Conservation (phyloP, 2,329 filamentous ascomycete genomes). For the Cephalotrichum gorgonifer region DNA sequence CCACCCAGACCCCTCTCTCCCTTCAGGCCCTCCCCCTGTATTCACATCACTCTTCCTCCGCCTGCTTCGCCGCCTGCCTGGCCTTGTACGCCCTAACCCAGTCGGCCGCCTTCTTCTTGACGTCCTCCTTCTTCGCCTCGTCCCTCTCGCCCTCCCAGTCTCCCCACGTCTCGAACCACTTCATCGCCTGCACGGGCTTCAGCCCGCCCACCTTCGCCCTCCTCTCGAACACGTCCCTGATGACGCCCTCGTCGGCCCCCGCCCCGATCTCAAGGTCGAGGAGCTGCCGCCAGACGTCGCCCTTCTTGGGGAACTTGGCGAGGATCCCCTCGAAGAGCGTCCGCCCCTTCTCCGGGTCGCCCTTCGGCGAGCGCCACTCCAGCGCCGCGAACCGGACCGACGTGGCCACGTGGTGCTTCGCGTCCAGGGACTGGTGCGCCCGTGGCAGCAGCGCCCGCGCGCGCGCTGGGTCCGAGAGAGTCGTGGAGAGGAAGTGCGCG, state of each 20-base stretch:
- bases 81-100: conserved; percentile 50
- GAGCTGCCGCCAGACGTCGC: conserved; percentile 88
- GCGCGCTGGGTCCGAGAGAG: conserved; percentile 56
- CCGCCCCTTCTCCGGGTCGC: conserved; percentile 80
- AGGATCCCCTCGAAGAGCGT: conserved; percentile 90
- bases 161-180: conserved; percentile 87
- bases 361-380: conserved; percentile 76
- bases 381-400: conserved; percentile 84
- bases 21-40: conserved; percentile 16
- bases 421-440: conserved; percentile 72
- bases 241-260: conserved; percentile 48
- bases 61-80: conserved; percentile 25
- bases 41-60: conserved; percentile 1
- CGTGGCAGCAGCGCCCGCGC: conserved; percentile 70
- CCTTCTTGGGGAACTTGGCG: conserved; percentile 74
- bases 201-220: conserved; percentile 59
- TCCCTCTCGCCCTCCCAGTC: conserved; percentile 74
- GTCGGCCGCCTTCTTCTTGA: conserved; percentile 45
- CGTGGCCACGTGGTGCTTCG: conserved; percentile 53
- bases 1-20: background rate
- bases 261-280: conserved; percentile 70
- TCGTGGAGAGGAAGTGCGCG: conserved; percentile 81
- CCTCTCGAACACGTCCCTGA: conserved; percentile 74
- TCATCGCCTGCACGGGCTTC: conserved; percentile 73
- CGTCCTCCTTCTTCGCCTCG: conserved; percentile 57